Percentiles rank a stretch among this genome's conserved stretches.
Evolutionary conservation across 345 rosid species (phyloP).

Genomic region (Dipteronia sinensis): DNA sequence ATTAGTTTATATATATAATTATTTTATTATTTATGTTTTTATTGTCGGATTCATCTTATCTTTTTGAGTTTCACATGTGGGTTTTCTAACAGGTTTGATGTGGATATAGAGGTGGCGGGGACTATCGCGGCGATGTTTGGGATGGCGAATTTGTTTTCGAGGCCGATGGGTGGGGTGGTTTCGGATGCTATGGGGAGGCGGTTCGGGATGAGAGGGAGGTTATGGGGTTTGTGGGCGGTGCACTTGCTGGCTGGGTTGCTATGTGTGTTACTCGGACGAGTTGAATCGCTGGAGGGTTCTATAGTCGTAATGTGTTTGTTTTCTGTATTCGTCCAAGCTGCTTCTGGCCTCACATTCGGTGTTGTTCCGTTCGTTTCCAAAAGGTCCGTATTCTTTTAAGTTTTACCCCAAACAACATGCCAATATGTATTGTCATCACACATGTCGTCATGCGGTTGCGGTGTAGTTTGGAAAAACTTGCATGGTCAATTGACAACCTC

Average conservation of each 20-base stretch:
- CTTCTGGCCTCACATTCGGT: constrained; percentile 83
- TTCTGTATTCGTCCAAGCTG: constrained; percentile 78
- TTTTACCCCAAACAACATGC: no score
- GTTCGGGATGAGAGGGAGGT: constrained; percentile 78
- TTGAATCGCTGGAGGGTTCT: constrained; percentile 58
- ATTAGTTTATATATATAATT: no score
- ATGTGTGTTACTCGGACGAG: constrained; percentile 64
- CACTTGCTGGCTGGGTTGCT: constrained; percentile 67
- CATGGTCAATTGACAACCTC: no score
- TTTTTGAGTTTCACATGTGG: no score
- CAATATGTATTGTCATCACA: no score
- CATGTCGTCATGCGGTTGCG: no score
- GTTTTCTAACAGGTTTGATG: constrained; percentile 39
- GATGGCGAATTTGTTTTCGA: constrained; percentile 55
- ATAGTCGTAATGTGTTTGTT: constrained; percentile 59
- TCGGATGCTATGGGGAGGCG: constrained; percentile 58
- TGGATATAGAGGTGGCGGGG: constrained; percentile 67
- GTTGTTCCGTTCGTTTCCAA: constrained; percentile 85
- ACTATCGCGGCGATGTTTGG: constrained; percentile 70
- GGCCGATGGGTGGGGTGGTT: constrained; percentile 76
- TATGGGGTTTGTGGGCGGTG: constrained; percentile 79
- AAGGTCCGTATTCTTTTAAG: constrained; percentile 34
- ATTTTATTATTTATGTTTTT: no score
- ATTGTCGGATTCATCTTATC: no score
- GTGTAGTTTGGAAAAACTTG: no score